These are phyloP conservation scores for Lomentospora prolificans DNA, from an alignment of 2,329 filamentous ascomycete species.

Conservation along the genomic window DNA sequence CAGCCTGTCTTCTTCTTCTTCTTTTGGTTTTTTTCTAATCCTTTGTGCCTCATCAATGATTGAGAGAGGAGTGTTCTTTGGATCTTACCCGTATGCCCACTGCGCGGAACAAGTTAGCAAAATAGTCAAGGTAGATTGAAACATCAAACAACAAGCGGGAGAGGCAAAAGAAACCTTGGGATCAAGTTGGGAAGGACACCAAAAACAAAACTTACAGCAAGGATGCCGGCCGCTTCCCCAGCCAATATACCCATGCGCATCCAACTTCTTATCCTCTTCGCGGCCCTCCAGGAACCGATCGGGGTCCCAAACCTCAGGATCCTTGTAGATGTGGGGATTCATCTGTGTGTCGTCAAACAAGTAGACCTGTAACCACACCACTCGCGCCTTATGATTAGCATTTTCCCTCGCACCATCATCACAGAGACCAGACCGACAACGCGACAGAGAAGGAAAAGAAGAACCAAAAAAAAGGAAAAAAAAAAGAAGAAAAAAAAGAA, in stretches of 20 bases:
- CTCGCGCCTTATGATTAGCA: neutral
- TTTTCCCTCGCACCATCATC: too few species aligned
- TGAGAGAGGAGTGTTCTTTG: neutral
- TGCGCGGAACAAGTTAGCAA: neutral
- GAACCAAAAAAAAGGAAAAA: too few species aligned
- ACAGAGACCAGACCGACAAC: too few species aligned
- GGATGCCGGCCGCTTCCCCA: conserved; percentile 27
- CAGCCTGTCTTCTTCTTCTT: conserved; percentile 7
- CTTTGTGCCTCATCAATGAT: neutral
- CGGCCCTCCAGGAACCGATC: conserved; percentile 33
- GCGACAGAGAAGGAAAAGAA: neutral
- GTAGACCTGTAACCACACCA: conserved; percentile 21
- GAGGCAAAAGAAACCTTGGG: neutral
- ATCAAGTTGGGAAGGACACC: neutral
- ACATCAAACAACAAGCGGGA: too few species aligned
- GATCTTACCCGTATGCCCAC: conserved; percentile 11
- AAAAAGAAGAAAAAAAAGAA: neutral
- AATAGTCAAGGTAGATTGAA: neutral
- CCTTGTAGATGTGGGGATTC: conserved; percentile 35
- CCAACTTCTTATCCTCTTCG: conserved; percentile 30
- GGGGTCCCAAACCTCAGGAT: conserved; percentile 41
- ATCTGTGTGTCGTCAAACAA: conserved; percentile 37
- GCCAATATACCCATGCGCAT: conserved; percentile 20
- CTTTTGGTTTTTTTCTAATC: neutral
- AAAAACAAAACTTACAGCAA: conserved; percentile 19